Evolutionary conservation across 1,139 yeast species (phyloP).

Genomic region (Nakaseomyces uthaithaninus): DNA sequence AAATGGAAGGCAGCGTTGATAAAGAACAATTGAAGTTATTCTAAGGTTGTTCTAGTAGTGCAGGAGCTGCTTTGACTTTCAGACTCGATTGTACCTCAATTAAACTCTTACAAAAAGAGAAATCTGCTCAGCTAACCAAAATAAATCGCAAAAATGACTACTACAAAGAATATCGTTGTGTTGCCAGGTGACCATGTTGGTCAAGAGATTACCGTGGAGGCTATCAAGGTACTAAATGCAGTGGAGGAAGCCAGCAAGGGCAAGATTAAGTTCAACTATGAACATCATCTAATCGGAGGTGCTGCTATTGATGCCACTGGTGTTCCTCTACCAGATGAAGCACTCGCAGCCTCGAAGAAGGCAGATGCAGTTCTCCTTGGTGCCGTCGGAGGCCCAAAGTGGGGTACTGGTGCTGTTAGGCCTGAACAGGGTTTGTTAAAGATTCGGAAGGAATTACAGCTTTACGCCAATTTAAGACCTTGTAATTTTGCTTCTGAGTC

Average conservation of each 20-base stretch:
- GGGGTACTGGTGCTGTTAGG: constrained; percentile 86
- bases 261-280: constrained; percentile 59
- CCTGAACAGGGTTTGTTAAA: constrained; percentile 94
- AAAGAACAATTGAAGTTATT: too few species aligned
- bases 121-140: constrained; percentile 39
- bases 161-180: constrained; percentile 62
- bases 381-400: constrained; percentile 98
- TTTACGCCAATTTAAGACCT: constrained; percentile 94
- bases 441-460: constrained; percentile 86
- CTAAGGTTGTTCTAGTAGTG: too few species aligned
- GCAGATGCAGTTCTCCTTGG: constrained; percentile 94
- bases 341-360: constrained; percentile 74
- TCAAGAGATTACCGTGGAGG: constrained; percentile 79
- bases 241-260: constrained; percentile 55
- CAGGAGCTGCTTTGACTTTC: too few species aligned
- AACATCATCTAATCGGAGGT: constrained; percentile 87
- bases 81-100: too few species aligned
- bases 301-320: constrained; percentile 98
- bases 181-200: constrained; percentile 98
- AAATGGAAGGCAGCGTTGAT: too few species aligned
- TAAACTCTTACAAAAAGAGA: too few species aligned
- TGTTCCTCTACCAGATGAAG: constrained; percentile 78
- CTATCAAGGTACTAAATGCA: constrained; percentile 80
- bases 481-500: constrained; percentile 89
- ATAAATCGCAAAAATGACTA: constrained; percentile 13